Evolutionary conservation across 305 asterid genomes (phyloP).

Genomic region (Fraxinus latifolia): DNA sequence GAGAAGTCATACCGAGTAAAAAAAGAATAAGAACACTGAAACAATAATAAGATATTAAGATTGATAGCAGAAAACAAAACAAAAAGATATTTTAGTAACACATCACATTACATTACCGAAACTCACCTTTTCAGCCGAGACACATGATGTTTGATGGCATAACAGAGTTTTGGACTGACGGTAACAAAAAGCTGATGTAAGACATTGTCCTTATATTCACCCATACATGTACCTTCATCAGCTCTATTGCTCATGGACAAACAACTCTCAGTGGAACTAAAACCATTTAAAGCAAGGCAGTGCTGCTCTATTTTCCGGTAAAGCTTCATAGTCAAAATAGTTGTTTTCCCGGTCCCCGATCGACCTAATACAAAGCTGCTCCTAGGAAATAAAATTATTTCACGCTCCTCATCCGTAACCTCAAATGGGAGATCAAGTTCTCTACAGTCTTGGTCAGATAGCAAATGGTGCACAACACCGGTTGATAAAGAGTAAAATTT

Average conservation of each 20-base stretch:
- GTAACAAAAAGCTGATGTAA: slow-evolving; percentile 71
- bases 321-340: slow-evolving; percentile 67
- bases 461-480: slow-evolving; percentile 53
- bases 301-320: slow-evolving; percentile 51
- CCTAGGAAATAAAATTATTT: slow-evolving; percentile 42
- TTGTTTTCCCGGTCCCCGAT: slow-evolving; percentile 73
- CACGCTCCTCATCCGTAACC: slow-evolving; percentile 68
- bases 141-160: background rate
- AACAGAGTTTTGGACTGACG: slow-evolving; percentile 65
- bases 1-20: background rate
- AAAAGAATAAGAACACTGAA: background rate
- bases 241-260: background rate
- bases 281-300: slow-evolving; percentile 38
- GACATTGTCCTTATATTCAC: slow-evolving; percentile 14
- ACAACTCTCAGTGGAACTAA: slow-evolving; percentile 13
- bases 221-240: background rate
- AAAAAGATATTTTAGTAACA: background rate
- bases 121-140: too few relatives aligned
- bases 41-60: background rate
- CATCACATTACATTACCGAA: too few relatives aligned
- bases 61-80: background rate
- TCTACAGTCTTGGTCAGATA: slow-evolving; percentile 42
- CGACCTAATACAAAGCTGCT: slow-evolving; percentile 71
- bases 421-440: slow-evolving; percentile 67
- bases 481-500: slow-evolving; percentile 58